phyloP scores from a whole-genome alignment of 495 filamentous ascomycete genomes.

The Podospora tetraspora region DNA sequence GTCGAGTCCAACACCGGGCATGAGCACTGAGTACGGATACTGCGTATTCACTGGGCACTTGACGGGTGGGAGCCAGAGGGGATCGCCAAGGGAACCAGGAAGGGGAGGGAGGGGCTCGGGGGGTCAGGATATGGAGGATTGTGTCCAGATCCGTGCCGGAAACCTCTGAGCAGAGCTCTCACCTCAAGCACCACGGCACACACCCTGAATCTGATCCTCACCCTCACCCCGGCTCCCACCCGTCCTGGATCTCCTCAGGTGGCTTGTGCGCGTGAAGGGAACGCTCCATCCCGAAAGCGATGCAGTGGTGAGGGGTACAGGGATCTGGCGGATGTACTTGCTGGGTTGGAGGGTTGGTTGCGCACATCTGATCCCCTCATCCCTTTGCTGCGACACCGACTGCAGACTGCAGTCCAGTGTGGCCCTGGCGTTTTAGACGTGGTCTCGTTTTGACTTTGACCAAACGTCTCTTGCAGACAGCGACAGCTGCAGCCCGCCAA shows the following conservation, averaged over 20 bases:
- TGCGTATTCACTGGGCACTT: background rate
- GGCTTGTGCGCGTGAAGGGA: conserved; percentile 24
- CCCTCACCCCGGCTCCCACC: background rate
- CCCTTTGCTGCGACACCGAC: background rate
- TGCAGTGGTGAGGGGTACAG: conserved; percentile 22
- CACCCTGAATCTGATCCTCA: no score
- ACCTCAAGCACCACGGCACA: background rate
- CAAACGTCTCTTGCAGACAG: conserved; percentile 13
- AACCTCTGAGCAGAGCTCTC: background rate
- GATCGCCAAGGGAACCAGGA: background rate
- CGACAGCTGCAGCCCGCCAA: conserved; percentile 6
- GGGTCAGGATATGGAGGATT: conserved; percentile 7
- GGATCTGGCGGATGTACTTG: conserved; percentile 13
- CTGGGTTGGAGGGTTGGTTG: background rate
- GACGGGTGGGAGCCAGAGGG: background rate
- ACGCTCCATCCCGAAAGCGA: conserved; percentile 15
- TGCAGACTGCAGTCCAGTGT: conserved; percentile 8
- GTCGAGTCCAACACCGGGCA: background rate
- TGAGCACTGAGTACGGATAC: background rate
- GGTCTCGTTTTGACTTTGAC: background rate
- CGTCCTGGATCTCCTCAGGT: conserved; percentile 1
- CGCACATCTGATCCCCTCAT: background rate
- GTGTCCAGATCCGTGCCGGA: conserved; percentile 22
- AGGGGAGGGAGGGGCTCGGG: conserved; percentile 2
- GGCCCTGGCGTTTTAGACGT: conserved; percentile 23